These are phyloP conservation scores for Yamadazyma taylorii DNA, from an alignment of 1,139 yeast genomes.

Conservation along the genomic window DNA sequence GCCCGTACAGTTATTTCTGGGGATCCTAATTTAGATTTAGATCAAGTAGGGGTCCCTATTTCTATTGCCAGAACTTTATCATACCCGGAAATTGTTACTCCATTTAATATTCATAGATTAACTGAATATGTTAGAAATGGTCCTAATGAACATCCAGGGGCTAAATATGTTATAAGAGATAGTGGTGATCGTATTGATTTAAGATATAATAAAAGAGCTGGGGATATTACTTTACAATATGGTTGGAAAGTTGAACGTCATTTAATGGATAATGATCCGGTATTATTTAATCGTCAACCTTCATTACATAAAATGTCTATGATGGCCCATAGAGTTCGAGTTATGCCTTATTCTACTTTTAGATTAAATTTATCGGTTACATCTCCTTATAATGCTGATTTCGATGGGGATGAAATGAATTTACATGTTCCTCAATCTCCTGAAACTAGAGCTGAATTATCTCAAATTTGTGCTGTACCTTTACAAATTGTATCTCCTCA, in stretches of 20 bases:
- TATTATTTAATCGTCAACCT: slow-evolving; percentile 97
- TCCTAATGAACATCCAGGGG: slow-evolving; percentile 99
- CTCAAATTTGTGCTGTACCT: slow-evolving; percentile 95
- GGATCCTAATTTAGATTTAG: slow-evolving; percentile 96
- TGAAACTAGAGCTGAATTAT: slow-evolving; percentile 94
- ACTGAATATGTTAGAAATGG: slow-evolving; percentile 96
- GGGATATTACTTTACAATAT: slow-evolving; percentile 94
- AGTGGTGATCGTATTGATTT: slow-evolving; percentile 98
- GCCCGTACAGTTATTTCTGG: slow-evolving; percentile 99
- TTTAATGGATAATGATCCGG: slow-evolving; percentile 96
- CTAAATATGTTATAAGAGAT: slow-evolving; percentile 95
- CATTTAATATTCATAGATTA: slow-evolving; percentile 89
- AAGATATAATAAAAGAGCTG: slow-evolving; percentile 96
- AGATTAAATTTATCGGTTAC: slow-evolving; percentile 95
- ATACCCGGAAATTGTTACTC: slow-evolving; percentile 97
- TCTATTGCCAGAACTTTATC: slow-evolving; percentile 94
- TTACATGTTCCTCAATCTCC: slow-evolving; percentile 99
- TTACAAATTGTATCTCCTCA: slow-evolving; percentile 97
- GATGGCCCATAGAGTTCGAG: slow-evolving; percentile 99
- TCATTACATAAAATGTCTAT: slow-evolving; percentile 98
- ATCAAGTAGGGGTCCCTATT: slow-evolving; percentile 98
- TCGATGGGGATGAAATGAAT: slow-evolving; percentile 99
- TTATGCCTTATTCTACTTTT: slow-evolving; percentile 98
- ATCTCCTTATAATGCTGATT: slow-evolving; percentile 99
- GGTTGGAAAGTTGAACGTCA: slow-evolving; percentile 99